Percentiles rank a stretch among this genome's conserved stretches.
phyloP scores from a whole-genome alignment of 495 filamentous ascomycete species.

The Thermothielavioides terrestris region DNA sequence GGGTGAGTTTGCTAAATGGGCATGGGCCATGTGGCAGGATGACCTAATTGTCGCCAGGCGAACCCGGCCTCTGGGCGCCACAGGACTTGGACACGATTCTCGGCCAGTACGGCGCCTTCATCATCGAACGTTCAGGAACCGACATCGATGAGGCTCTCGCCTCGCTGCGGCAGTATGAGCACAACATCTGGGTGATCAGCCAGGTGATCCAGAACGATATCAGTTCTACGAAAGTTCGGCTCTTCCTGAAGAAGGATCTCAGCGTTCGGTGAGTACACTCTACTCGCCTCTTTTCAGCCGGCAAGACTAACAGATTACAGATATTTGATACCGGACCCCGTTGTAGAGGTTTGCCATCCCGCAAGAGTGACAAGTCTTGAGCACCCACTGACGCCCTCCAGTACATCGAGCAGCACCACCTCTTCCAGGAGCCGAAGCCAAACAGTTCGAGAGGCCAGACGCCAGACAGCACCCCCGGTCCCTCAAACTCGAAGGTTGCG shows the following conservation, averaged over 20 bases:
- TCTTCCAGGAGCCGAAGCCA: constrained; percentile 55
- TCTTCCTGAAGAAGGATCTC: constrained; percentile 75
- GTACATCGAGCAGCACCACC: constrained; percentile 66
- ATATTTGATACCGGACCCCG: constrained; percentile 21
- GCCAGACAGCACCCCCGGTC: background rate
- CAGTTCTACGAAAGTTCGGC: constrained; percentile 77
- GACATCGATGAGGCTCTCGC: constrained; percentile 77
- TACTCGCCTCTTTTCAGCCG: background rate
- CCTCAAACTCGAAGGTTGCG: constrained; percentile 2
- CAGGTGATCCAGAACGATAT: constrained; percentile 89
- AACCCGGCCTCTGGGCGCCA: constrained; percentile 65
- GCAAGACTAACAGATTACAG: background rate
- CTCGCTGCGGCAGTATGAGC: constrained; percentile 55
- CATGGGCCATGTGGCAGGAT: background rate
- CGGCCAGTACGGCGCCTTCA: constrained; percentile 78
- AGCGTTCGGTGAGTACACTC: constrained; percentile 51
- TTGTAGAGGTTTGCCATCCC: constrained; percentile 19
- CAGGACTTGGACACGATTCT: constrained; percentile 82
- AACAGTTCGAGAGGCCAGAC: constrained; percentile 22
- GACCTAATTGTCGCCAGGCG: constrained; percentile 23
- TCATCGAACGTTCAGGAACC: constrained; percentile 83
- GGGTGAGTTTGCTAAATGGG: constrained; percentile 24
- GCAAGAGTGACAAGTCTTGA: background rate
- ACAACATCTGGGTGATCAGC: constrained; percentile 78
- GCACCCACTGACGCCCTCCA: constrained; percentile 41